Evolutionary conservation across 2,329 filamentous ascomycete species (phyloP).

Genomic region (Sordariomycetes sp.): DNA sequence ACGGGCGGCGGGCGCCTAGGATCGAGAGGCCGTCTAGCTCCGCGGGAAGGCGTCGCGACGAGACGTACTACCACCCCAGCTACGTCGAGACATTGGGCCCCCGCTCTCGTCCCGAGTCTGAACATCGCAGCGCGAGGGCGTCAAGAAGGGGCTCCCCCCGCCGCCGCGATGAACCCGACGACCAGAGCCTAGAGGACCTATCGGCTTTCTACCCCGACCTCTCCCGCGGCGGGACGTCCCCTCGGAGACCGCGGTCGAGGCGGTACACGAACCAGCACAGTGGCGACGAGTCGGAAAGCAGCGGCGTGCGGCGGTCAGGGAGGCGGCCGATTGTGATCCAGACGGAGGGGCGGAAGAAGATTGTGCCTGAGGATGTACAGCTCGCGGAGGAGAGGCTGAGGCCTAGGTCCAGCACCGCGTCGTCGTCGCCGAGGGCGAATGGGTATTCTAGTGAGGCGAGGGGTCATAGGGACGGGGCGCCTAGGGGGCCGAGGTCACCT

Average conservation of each 20-base stretch:
- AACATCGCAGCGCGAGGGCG: neutral
- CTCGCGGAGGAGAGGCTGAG: neutral
- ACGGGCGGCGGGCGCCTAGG: neutral
- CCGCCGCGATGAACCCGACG: neutral
- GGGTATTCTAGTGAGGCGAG: too few species aligned
- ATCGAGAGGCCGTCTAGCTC: neutral
- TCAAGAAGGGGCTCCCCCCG: neutral
- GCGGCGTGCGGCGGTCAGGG: neutral
- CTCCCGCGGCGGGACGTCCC: neutral
- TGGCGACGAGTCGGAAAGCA: neutral
- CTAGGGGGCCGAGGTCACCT: slow-evolving; percentile 11
- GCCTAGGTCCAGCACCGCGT: neutral
- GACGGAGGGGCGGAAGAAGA: neutral
- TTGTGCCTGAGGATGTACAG: neutral
- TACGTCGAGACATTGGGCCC: slow-evolving; percentile 6
- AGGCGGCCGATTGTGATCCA: slow-evolving; percentile 1
- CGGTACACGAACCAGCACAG: neutral
- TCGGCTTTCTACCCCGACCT: neutral
- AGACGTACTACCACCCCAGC: slow-evolving; percentile 8
- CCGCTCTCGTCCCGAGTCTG: slow-evolving; percentile 13
- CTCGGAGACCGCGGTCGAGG: neutral
- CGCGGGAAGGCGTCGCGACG: neutral
- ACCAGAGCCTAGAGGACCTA: neutral
- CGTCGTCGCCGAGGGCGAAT: neutral
- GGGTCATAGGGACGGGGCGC: neutral